Percentiles rank a stretch among this genome's conserved stretches.
Evolutionary conservation across 2,329 filamentous ascomycete genomes (phyloP).

Genomic region (Fusarium sulawesiense): DNA sequence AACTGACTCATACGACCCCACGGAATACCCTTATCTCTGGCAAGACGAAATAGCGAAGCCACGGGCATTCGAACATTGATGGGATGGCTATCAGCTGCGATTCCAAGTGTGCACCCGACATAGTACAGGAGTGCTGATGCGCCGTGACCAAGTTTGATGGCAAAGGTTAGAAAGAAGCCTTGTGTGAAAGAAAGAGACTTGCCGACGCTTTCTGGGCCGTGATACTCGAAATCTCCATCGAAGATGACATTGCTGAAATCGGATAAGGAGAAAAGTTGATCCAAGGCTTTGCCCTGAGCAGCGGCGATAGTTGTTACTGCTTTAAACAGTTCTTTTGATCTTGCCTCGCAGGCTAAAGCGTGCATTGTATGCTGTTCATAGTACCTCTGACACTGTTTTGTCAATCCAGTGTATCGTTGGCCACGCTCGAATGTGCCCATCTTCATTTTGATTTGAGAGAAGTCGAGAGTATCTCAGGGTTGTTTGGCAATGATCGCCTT

Average conservation of each 20-base stretch:
- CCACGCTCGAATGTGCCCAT: neutral
- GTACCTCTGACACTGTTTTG: neutral
- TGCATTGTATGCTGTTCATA: neutral
- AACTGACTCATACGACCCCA: neutral
- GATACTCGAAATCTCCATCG: neutral
- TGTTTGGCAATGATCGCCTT: too few species aligned
- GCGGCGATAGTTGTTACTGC: neutral
- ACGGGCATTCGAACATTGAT: neutral
- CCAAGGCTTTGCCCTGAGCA: neutral
- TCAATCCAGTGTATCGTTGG: neutral
- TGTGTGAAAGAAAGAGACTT: neutral
- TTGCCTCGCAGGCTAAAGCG: neutral
- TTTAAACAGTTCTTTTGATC: neutral
- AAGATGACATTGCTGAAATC: neutral
- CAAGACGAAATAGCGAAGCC: neutral
- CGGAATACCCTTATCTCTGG: neutral
- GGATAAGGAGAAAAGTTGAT: neutral
- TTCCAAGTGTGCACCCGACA: neutral
- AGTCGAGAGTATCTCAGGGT: too few species aligned
- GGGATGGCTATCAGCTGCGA: neutral
- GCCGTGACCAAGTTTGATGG: neutral
- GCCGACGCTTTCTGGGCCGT: neutral
- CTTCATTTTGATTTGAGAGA: neutral
- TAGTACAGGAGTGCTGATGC: neutral
- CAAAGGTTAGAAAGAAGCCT: neutral